phyloP scores from a whole-genome alignment of 495 filamentous ascomycete species.

The Umbilicaria muhlenbergii region DNA sequence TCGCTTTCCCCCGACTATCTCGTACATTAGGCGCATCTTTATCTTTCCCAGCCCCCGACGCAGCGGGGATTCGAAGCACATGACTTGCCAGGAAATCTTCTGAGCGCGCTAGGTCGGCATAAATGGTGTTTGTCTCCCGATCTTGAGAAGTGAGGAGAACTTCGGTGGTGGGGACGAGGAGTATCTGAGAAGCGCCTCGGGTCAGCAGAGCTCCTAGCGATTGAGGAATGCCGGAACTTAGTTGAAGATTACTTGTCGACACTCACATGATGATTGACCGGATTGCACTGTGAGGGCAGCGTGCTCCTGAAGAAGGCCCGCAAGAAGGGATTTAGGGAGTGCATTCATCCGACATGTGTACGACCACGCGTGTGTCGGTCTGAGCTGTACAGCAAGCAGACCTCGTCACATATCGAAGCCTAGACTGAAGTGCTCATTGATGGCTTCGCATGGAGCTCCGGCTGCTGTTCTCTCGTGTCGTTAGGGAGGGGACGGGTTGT shows the following conservation, averaged over 20 bases:
- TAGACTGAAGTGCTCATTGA: too few relatives aligned
- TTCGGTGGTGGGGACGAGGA: conserved; percentile 89
- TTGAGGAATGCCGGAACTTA: not conserved
- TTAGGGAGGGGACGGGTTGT: too few relatives aligned
- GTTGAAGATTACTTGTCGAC: not conserved
- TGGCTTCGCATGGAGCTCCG: too few relatives aligned
- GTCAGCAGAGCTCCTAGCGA: conserved; percentile 10
- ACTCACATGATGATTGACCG: conserved; percentile 74
- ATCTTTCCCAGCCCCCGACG: conserved; percentile 31
- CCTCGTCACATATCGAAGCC: too few relatives aligned
- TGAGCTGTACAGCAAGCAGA: too few relatives aligned
- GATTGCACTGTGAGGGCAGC: conserved; percentile 82
- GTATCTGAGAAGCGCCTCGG: conserved; percentile 36
- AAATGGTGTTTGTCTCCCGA: conserved; percentile 61
- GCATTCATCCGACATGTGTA: conserved; percentile 51
- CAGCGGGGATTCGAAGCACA: conserved; percentile 70
- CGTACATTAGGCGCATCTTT: conserved; percentile 66
- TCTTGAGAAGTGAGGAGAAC: conserved; percentile 79
- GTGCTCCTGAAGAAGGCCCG: conserved; percentile 96
- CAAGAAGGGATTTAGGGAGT: conserved; percentile 97
- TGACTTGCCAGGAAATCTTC: conserved; percentile 97
- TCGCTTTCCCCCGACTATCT: conserved; percentile 84
- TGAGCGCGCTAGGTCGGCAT: conserved; percentile 65
- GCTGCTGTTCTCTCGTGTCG: too few relatives aligned
- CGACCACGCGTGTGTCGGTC: too few relatives aligned